phyloP scores from a whole-genome alignment of 2,329 filamentous ascomycete species.

The Pezicula neosporulosa region DNA sequence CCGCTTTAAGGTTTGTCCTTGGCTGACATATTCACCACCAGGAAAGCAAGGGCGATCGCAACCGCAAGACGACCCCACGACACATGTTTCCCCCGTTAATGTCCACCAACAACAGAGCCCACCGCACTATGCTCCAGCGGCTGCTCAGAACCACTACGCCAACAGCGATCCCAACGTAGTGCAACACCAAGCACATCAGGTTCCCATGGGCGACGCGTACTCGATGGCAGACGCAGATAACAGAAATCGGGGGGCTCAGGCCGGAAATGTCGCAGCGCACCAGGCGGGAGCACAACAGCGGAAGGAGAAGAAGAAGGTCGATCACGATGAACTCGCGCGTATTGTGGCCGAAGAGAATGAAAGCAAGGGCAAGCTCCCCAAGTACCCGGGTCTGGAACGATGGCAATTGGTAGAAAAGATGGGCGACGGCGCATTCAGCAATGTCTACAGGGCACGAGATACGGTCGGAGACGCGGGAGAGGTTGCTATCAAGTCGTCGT shows the following conservation, averaged over 20 bases:
- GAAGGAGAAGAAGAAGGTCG: constrained; percentile 41
- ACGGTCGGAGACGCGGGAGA: constrained; percentile 66
- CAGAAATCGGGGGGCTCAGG: constrained; percentile 66
- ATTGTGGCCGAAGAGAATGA: constrained; percentile 91
- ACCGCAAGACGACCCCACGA: constrained; percentile 54
- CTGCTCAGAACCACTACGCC: constrained; percentile 44
- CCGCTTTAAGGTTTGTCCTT: constrained; percentile 11
- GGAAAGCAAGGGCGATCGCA: constrained; percentile 82
- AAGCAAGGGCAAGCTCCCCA: constrained; percentile 79
- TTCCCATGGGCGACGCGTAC: constrained; percentile 52
- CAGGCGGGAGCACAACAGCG: constrained; percentile 55
- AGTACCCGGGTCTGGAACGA: constrained; percentile 79
- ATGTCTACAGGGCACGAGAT: constrained; percentile 90
- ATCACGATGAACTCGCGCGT: constrained; percentile 72
- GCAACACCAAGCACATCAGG: constrained; percentile 48
- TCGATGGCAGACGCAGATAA: constrained; percentile 57
- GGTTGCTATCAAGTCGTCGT: constrained; percentile 98
- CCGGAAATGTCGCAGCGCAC: constrained; percentile 61
- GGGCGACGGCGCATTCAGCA: constrained; percentile 98
- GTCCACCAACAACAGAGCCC: constrained; percentile 53
- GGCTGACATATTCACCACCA: constrained; percentile 34
- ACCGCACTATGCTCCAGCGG: constrained; percentile 47
- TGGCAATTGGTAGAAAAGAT: constrained; percentile 93
- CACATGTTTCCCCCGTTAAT: constrained; percentile 44
- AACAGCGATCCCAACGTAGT: constrained; percentile 60